A percentile compares a stretch with the other conserved stretches of the same genome.
Evolutionary conservation across 2,329 filamentous ascomycete genomes (phyloP).

Genomic region (Pseudopithomyces maydicus): DNA sequence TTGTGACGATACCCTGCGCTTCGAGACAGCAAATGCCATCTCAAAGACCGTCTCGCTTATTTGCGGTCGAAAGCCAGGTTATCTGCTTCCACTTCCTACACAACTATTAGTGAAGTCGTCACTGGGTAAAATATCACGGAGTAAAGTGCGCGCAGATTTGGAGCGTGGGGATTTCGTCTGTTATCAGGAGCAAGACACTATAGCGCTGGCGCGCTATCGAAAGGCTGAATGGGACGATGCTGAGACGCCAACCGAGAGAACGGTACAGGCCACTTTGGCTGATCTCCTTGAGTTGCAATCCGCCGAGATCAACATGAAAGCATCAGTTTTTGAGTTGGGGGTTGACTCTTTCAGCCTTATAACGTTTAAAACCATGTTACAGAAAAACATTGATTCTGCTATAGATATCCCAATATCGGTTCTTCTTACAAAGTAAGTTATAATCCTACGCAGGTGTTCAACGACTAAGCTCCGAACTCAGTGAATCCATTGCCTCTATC

Average conservation of each 20-base stretch:
- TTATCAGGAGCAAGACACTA: neutral
- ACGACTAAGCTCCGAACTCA: neutral
- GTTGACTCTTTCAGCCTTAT: neutral
- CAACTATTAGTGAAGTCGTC: constrained; percentile 40
- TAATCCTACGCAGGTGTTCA: neutral
- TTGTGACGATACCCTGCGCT: neutral
- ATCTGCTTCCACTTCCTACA: neutral
- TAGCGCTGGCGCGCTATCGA: neutral
- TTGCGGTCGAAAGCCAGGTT: neutral
- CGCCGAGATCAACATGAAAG: neutral
- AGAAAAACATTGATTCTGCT: neutral
- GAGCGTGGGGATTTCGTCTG: constrained; percentile 15
- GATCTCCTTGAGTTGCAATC: neutral
- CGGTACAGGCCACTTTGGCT: neutral
- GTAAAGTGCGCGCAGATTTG: constrained; percentile 39
- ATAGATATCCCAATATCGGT: neutral
- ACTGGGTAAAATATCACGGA: constrained; percentile 50
- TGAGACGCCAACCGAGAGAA: neutral
- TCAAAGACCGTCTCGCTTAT: neutral
- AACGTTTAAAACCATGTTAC: neutral
- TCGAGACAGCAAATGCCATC: neutral
- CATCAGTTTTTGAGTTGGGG: neutral
- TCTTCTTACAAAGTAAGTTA: neutral
- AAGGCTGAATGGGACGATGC: neutral
- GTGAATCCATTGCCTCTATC: neutral